Evolutionary conservation across 306 rosid species (phyloP), one percentile per base, ranked within the genome.

Genomic region (Rosa rugosa): DNA sequence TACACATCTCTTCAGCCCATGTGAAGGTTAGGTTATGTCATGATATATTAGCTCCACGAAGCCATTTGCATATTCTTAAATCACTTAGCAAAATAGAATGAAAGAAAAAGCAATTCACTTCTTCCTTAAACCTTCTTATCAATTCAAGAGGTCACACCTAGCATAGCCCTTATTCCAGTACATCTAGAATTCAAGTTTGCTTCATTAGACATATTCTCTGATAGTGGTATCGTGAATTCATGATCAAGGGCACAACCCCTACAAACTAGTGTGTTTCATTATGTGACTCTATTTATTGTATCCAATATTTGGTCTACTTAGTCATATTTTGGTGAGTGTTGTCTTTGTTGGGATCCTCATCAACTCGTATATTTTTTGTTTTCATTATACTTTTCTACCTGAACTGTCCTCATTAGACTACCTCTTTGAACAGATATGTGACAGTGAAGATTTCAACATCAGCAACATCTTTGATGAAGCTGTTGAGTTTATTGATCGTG

Each of bases 391-490:
- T 7, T 75, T 11, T 75, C 10, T 50, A 62, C n/a, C 46, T 75
- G 60, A 68, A 46, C 47, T 45, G 45, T 75, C 45, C 47, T 79
- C 71, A 23, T 78, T 82, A 69, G 75, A 17, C 36, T 80, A 20
- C 31, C 57, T 65, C 69, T 50, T 62, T 81, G 60, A 83, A 72
- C 90, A 95, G 98, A 89, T 91, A 75, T 77, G 74, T 56, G 99
- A 95, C 84, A 74, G 65, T 34, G 98, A 95, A 62, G 96, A 95
- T 75, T 81, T 80, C 49, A 87, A 93, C 84, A 95, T 95, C 78
- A 78, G 90, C 86, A 77, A 78, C 72, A 88, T 93, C 85, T 93
- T 93, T 77, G 94, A 95, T 54, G 99, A 91, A 88, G 97, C 98
- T 12, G 84, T 87, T 50, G 89, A 85, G 79, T 89, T 91, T 71